Percentiles rank a stretch among this genome's conserved stretches.
Evolutionary conservation across 2,329 filamentous ascomycete genomes (phyloP).

Genomic region (Didymosphaeria variabile): DNA sequence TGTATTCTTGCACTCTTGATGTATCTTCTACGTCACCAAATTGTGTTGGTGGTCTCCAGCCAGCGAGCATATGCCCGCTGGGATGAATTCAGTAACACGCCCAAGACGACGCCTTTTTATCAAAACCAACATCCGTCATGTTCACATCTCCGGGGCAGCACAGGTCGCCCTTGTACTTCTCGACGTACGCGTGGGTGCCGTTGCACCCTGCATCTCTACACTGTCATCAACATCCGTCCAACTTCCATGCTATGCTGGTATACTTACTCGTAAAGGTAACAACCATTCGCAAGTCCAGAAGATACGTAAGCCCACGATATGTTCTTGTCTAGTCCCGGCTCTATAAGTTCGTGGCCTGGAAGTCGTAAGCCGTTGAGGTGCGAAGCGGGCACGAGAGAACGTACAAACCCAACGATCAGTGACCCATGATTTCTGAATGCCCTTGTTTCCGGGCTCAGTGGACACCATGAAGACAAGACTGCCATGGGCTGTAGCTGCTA

Average conservation of each 20-base stretch:
- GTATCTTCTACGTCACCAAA: no score
- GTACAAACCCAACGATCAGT: slow-evolving; percentile 31
- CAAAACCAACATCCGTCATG: slow-evolving; percentile 30
- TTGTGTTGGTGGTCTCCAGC: no score
- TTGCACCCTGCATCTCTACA: slow-evolving; percentile 27
- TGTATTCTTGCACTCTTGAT: background rate
- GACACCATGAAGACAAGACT: slow-evolving; percentile 29
- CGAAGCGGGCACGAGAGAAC: background rate
- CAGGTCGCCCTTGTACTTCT: slow-evolving; percentile 32
- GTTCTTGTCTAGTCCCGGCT: slow-evolving; percentile 28
- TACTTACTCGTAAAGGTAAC: slow-evolving; percentile 32
- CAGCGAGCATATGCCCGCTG: background rate
- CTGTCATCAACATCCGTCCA: slow-evolving; percentile 2
- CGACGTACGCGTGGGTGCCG: slow-evolving; percentile 23
- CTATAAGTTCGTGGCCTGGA: slow-evolving; percentile 22
- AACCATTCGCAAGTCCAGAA: slow-evolving; percentile 31
- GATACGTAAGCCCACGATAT: slow-evolving; percentile 34
- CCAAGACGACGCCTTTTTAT: slow-evolving; percentile 22
- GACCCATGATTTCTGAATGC: slow-evolving; percentile 25
- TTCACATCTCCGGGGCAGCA: slow-evolving; percentile 32
- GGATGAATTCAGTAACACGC: slow-evolving; percentile 13
- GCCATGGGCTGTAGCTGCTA: slow-evolving; percentile 12
- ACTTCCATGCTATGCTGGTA: background rate
- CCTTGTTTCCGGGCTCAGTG: slow-evolving; percentile 24
- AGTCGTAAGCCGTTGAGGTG: background rate